phyloP scores from a whole-genome alignment of 163 green algal species.

The Picocystis sp. region DNA sequence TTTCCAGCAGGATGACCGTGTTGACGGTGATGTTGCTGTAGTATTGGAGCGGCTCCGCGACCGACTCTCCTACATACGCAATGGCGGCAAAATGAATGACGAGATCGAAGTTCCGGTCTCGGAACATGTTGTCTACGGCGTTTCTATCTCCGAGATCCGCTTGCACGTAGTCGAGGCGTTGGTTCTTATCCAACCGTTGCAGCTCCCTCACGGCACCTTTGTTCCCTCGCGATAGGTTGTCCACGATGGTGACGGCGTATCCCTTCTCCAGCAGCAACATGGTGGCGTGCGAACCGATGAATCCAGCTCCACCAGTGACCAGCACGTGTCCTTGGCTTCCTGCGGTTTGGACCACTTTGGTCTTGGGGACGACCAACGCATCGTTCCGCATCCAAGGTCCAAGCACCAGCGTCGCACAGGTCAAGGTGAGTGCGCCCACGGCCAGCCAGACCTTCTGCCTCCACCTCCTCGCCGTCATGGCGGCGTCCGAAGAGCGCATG shows the following conservation, averaged over 20 bases:
- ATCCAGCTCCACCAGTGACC: slow-evolving; percentile 16
- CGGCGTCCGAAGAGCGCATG: no score
- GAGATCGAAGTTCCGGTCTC: slow-evolving; percentile 19
- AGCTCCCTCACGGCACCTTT: slow-evolving; percentile 29
- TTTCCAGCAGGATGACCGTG: slow-evolving; percentile 43
- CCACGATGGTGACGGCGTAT: slow-evolving; percentile 43
- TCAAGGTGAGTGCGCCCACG: no score
- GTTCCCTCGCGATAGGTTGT: slow-evolving; percentile 53
- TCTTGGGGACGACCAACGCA: no score
- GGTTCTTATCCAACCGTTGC: slow-evolving; percentile 7
- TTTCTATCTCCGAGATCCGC: slow-evolving; percentile 35
- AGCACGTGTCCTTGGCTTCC: no score
- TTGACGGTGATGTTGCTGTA: slow-evolving; percentile 56
- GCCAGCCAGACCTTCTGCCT: no score
- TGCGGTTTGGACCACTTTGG: no score
- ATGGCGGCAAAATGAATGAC: slow-evolving; percentile 64
- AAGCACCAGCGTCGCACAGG: no score
- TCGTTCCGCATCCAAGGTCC: no score
- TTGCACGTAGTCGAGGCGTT: slow-evolving; percentile 25
- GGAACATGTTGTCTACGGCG: slow-evolving; percentile 16
- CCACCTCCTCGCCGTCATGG: no score
- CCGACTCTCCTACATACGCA: slow-evolving; percentile 50
- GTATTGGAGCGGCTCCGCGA: slow-evolving; percentile 43
- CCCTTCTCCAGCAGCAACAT: slow-evolving; percentile 32
- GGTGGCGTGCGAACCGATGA: slow-evolving; percentile 38